Evolutionary conservation across 164 flowering plant genomes (phyloP), one percentile per base, ranked within the genome.

Genomic region (Piper betle): DNA sequence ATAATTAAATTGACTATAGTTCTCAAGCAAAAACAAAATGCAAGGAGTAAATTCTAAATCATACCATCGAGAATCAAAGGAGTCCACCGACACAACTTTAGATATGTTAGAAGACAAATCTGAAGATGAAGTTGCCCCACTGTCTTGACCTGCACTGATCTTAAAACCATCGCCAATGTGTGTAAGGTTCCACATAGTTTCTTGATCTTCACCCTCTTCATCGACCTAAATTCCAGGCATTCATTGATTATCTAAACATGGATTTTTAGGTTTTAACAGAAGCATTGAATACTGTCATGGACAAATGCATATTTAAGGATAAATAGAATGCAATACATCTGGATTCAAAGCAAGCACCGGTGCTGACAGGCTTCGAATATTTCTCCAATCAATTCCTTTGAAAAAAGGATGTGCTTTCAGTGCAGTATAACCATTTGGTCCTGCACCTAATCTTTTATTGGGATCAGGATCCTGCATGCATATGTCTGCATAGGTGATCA

Each of bases 31-130:
- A 25, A 42, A 60, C 25, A 8, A 13, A 60, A 46, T 8, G 13
- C 7, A 55, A 62, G 52, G 3, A n/a, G 38, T 5, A 54, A 20
- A 55, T 11, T 2, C 40, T 57, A 1, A 42, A 52, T 55, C 17
- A 25, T 80, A 91, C 99, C 99, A 94, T 82, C 86, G 88, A 58
- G 99, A 94, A 68, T 94, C 99, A 73, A 84, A 94, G 17, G 99
- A 94, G 63, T 94, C 99, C 25, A 94, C 91, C 12, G 99, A 91
- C 64, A n/a, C n/a, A n/a, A n/a, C n/a, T n/a, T n/a, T n/a, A n/a
- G 91, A 80, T 46, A n/a, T 71, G 70, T 75, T 81, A 39, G 73
- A 81, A 59, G 82, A 58, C 42, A 74, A 70, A 67, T 88, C 96
- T 33, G 88, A 78, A 52, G 91, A 76, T 18, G 94, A 81, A 48